phyloP scores from a whole-genome alignment of 1,139 yeast genomes.

The Saccharomyces hybrid region DNA sequence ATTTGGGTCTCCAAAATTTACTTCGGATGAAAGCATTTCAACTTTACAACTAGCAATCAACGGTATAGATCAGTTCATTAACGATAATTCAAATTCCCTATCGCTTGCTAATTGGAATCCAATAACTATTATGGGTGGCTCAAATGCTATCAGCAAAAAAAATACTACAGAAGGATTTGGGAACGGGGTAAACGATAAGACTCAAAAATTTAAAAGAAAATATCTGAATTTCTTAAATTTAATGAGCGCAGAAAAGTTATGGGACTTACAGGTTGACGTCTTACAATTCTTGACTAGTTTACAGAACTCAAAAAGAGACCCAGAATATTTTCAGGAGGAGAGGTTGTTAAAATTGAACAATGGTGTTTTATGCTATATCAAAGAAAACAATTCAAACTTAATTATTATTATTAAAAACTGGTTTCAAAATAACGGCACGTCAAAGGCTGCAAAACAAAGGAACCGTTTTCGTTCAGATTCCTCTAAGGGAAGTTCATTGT shows the following conservation, averaged over 20 bases:
- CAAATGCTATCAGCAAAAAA: background rate
- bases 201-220: background rate
- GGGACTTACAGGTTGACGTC: slow-evolving; percentile 23
- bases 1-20: background rate
- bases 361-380: slow-evolving; percentile 28
- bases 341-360: slow-evolving; percentile 27
- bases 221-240: slow-evolving; percentile 19
- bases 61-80: slow-evolving; percentile 23
- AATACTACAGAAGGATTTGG: background rate
- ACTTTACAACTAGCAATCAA: slow-evolving; percentile 23
- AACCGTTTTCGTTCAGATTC: slow-evolving; percentile 1
- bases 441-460: slow-evolving; percentile 1
- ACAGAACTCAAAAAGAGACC: slow-evolving; percentile 12
- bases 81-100: slow-evolving; percentile 6
- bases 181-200: background rate
- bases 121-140: slow-evolving; percentile 1
- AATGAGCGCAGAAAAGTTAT: slow-evolving; percentile 18
- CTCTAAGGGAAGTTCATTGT: slow-evolving; percentile 7
- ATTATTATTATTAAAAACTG: slow-evolving; percentile 26
- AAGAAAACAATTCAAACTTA: slow-evolving; percentile 13
- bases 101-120: background rate
- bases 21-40: slow-evolving; percentile 6
- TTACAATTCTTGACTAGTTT: slow-evolving; percentile 12
- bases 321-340: slow-evolving; percentile 17
- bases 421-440: slow-evolving; percentile 17